phyloP scores from a whole-genome alignment of 306 rosid species.

The Nissolia schottii region DNA sequence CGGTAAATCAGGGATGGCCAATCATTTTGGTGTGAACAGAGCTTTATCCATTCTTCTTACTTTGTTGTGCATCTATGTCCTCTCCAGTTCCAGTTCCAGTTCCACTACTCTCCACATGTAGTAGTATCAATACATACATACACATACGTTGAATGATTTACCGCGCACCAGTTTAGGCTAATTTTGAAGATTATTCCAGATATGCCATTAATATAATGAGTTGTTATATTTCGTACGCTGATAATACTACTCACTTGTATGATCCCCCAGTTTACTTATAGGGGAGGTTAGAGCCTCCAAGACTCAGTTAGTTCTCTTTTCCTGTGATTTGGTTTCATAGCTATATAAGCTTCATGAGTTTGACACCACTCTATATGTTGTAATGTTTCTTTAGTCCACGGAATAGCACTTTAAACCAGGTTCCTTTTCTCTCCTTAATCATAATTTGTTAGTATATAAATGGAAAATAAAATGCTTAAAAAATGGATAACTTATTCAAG shows the following conservation, averaged over 20 bases:
- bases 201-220: not conserved
- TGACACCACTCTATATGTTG: not conserved
- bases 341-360: not conserved
- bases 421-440: not conserved
- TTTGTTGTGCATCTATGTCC: not conserved
- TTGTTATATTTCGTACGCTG: not conserved
- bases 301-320: not conserved
- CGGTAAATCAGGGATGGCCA: not conserved
- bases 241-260: not conserved
- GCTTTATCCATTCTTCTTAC: not conserved
- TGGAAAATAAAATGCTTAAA: not conserved
- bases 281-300: not conserved
- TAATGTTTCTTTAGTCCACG: not conserved
- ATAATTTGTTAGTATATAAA: not conserved
- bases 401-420: not conserved
- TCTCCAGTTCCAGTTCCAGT: not conserved
- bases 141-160: not conserved
- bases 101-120: not conserved
- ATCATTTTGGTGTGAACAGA: not conserved
- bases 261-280: not conserved
- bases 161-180: not conserved
- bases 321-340: not conserved
- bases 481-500: no score
- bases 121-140: not conserved
- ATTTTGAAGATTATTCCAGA: not conserved